Conservation (phyloP, 331 rosid species). For the Malus hybrid region DNA sequence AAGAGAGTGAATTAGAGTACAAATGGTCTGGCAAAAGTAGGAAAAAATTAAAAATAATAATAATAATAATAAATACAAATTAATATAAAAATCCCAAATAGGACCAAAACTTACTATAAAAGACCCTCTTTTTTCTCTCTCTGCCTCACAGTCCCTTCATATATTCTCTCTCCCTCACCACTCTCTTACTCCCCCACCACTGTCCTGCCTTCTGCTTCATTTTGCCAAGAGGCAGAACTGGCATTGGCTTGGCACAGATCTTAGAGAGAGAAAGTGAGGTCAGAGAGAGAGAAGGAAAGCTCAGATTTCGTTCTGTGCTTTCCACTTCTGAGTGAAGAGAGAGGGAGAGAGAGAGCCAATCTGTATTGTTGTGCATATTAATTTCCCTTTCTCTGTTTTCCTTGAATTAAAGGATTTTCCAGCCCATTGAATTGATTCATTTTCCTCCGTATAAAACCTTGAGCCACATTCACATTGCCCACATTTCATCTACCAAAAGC, state of each 20-base stretch:
- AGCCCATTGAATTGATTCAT: background rate
- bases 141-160: background rate
- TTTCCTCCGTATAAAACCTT: too few species aligned
- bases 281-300: background rate
- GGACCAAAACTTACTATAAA: constrained; percentile 51
- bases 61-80: background rate
- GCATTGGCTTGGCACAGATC: constrained; percentile 17
- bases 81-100: constrained; percentile 1
- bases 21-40: constrained; percentile 5
- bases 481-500: constrained; percentile 5
- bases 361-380: background rate
- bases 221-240: constrained; percentile 13
- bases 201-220: constrained; percentile 25
- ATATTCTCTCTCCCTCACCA: constrained; percentile 1
- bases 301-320: background rate
- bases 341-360: constrained; percentile 8
- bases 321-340: background rate
- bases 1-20: background rate
- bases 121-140: constrained; percentile 18
- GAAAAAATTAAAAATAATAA: background rate
- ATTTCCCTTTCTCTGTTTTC: background rate
- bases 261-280: background rate
- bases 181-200: background rate
- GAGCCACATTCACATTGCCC: background rate
- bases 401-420: background rate